These are phyloP conservation scores for Ustilaginoidea virens DNA, from an alignment of 2,329 filamentous ascomycete species.

Conservation along the genomic window DNA sequence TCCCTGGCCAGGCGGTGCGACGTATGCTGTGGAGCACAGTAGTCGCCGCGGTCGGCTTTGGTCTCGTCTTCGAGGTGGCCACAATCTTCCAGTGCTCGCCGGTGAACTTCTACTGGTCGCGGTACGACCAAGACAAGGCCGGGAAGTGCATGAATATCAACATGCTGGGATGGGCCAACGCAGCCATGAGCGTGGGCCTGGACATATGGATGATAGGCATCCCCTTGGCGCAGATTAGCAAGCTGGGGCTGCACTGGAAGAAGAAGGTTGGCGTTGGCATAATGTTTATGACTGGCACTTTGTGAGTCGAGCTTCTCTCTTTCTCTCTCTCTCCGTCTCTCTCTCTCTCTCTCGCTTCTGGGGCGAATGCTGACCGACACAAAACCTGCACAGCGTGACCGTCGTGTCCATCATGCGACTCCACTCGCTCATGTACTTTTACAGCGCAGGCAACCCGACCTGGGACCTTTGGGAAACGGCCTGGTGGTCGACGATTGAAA, in stretches of 20 bases:
- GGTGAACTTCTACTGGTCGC: conserved; percentile 2
- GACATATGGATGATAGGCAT: conserved; percentile 5
- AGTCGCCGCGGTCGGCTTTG: conserved; percentile 1
- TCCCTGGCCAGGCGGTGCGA: conserved; percentile 1
- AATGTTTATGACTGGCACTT: conserved; percentile 4
- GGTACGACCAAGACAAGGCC: background rate
- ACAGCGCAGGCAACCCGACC: conserved; percentile 3
- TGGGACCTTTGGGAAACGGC: conserved; percentile 4
- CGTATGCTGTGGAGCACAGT: conserved; percentile 2
- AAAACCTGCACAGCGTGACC: conserved; percentile 2
- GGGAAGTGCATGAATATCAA: conserved; percentile 5
- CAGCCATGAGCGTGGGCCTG: conserved; percentile 2
- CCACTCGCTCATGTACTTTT: conserved; percentile 3
- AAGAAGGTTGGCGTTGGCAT: conserved; percentile 5
- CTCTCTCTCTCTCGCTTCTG: background rate
- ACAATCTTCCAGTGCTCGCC: conserved; percentile 4
- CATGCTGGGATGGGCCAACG: conserved; percentile 3
- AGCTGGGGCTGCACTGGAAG: conserved; percentile 3
- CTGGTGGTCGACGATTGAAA: conserved; percentile 6
- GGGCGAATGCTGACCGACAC: background rate
- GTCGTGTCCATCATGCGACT: conserved; percentile 5
- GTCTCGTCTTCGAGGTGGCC: background rate
- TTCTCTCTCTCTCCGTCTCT: background rate
- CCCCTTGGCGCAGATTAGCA: conserved; percentile 3
- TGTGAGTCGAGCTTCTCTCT: conserved; percentile 1